These are phyloP conservation scores for Juglanconis juglandina DNA, from an alignment of 2,329 filamentous ascomycete genomes.

Conservation along the genomic window DNA sequence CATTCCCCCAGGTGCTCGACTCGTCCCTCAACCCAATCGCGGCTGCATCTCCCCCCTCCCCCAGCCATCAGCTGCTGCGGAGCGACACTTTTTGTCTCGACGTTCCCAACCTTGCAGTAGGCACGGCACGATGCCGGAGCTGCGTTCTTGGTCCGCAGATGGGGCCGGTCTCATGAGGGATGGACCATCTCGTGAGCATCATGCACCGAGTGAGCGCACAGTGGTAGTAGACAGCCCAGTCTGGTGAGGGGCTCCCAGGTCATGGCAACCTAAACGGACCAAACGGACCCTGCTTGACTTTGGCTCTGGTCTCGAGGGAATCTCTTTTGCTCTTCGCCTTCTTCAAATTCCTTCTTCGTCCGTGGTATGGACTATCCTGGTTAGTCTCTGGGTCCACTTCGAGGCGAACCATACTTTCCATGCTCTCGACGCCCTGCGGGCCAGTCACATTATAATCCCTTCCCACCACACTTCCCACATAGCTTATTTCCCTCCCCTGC, in stretches of 20 bases:
- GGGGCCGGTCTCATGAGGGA: not conserved
- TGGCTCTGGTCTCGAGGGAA: not conserved
- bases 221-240: not conserved
- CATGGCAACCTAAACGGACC: not conserved
- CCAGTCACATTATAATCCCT: conserved; percentile 9
- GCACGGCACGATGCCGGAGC: conserved; percentile 1
- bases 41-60: not conserved
- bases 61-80: not conserved
- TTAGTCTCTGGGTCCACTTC: conserved; percentile 6
- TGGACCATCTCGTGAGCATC: conserved; percentile 14
- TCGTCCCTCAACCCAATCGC: not conserved
- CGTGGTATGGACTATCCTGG: conserved; percentile 11
- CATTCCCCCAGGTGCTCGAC: not conserved
- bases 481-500: conserved; percentile 10
- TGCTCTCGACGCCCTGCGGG: not conserved
- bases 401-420: conserved; percentile 12
- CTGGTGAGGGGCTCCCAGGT: not conserved
- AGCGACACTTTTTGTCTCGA: not conserved
- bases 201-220: not conserved
- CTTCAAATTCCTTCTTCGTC: conserved; percentile 6
- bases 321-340: not conserved
- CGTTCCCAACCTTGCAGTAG: not conserved
- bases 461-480: conserved; percentile 11
- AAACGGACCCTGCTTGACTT: conserved; percentile 1
- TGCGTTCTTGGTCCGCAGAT: not conserved